Conservation (phyloP, 108 stramenopile genomes). For the Aurantiochytrium sp. region DNA sequence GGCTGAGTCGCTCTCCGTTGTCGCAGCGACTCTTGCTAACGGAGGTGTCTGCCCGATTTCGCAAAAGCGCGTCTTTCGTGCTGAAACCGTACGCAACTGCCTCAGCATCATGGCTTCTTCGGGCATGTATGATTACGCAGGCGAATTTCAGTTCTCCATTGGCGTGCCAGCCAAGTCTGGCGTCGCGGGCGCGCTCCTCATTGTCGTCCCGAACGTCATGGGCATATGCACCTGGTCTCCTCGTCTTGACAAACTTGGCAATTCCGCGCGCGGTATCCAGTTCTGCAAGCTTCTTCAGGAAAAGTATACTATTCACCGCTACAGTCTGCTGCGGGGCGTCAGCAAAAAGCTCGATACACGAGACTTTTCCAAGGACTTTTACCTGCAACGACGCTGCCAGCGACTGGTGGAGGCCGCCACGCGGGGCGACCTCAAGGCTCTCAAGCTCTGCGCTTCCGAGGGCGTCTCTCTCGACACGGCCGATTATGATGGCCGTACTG, state of each 20-base stretch:
- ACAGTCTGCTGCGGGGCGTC: slow-evolving; percentile 1
- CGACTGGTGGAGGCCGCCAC: not conserved
- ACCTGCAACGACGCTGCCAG: not conserved
- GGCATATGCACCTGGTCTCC: slow-evolving; percentile 36
- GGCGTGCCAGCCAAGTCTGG: slow-evolving; percentile 48
- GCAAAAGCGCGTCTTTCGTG: slow-evolving; percentile 28
- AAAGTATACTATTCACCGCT: not conserved
- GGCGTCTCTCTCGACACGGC: not conserved
- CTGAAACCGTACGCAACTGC: slow-evolving; percentile 7
- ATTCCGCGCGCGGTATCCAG: slow-evolving; percentile 34
- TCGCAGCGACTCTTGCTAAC: slow-evolving; percentile 42
- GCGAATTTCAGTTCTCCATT: slow-evolving; percentile 31
- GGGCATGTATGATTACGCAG: slow-evolving; percentile 46
- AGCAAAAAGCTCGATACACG: not conserved
- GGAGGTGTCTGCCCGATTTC: slow-evolving; percentile 38
- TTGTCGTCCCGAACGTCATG: slow-evolving; percentile 35
- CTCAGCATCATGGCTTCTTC: slow-evolving; percentile 30
- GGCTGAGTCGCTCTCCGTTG: slow-evolving; percentile 18
- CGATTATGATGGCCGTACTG: not conserved
- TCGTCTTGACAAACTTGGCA: slow-evolving; percentile 44
- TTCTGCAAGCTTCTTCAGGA: slow-evolving; percentile 23
- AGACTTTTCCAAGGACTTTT: not conserved
- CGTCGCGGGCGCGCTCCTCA: slow-evolving; percentile 36
- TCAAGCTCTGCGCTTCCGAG: not conserved
- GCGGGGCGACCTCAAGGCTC: not conserved